Conservation (phyloP, 164 flowering plant genomes). For the Hamamelis virginiana region DNA sequence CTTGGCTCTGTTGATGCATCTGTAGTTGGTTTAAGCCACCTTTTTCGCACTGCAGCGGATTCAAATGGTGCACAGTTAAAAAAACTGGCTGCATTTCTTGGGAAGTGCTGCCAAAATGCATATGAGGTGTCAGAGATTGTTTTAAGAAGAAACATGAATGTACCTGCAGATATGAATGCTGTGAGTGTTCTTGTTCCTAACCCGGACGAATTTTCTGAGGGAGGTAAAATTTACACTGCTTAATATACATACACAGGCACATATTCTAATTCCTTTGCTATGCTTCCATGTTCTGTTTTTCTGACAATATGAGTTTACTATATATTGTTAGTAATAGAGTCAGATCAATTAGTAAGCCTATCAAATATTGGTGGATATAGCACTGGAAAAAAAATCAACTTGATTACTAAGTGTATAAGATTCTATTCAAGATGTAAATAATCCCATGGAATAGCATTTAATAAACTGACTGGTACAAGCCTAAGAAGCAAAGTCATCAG, state of each 20-base stretch:
- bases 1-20: slow-evolving; percentile 74
- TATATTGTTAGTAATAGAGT: background rate
- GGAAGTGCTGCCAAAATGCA: slow-evolving; percentile 44
- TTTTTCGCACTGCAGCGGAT: slow-evolving; percentile 61
- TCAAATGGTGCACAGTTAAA: slow-evolving; percentile 64
- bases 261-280: background rate
- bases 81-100: slow-evolving; percentile 61
- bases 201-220: slow-evolving; percentile 43
- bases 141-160: slow-evolving; percentile 61
- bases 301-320: background rate
- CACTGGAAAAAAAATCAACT: no score
- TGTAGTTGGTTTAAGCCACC: slow-evolving; percentile 81
- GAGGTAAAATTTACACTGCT: slow-evolving; percentile 41
- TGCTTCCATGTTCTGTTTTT: background rate
- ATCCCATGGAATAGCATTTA: no score
- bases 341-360: no score
- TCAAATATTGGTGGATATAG: no score
- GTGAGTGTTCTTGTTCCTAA: slow-evolving; percentile 67
- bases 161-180: slow-evolving; percentile 81
- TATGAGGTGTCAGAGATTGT: slow-evolving; percentile 60
- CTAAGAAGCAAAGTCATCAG: no score
- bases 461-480: no score
- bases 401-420: no score
- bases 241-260: background rate
- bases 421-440: no score